Conservation (phyloP, 257 asterid species). For the Fraxinus cuspidata region DNA sequence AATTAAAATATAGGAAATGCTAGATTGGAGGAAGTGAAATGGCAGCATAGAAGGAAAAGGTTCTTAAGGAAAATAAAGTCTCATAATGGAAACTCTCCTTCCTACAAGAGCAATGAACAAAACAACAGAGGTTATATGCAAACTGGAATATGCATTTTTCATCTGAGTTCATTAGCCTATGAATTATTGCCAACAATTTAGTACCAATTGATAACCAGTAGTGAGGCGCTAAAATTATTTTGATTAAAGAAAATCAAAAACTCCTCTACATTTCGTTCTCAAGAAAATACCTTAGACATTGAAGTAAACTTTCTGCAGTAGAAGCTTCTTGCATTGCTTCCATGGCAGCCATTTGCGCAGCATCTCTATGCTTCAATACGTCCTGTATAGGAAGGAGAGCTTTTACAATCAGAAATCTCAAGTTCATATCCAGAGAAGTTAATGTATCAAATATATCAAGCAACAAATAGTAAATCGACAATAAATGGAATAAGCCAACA, state of each 20-base stretch:
- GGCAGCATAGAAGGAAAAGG: not conserved
- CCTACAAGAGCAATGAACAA: not conserved
- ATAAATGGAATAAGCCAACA: not conserved
- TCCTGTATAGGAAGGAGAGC: slow-evolving; percentile 52
- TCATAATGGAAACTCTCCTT: not conserved
- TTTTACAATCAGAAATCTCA: slow-evolving; percentile 26
- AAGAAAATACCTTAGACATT: slow-evolving; percentile 76
- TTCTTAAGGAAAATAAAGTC: not conserved
- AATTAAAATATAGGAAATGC: not conserved
- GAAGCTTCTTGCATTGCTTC: slow-evolving; percentile 98
- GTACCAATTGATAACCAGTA: not conserved
- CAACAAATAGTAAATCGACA: not conserved
- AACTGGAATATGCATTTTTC: not conserved
- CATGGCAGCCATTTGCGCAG: slow-evolving; percentile 88
- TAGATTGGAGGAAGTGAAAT: not conserved
- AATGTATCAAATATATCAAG: slow-evolving; percentile 8
- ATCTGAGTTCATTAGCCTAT: not conserved
- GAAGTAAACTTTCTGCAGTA: slow-evolving; percentile 77
- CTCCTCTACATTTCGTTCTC: not conserved
- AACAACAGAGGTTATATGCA: not conserved
- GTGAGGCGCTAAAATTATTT: not conserved
- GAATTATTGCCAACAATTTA: not conserved
- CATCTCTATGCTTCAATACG: slow-evolving; percentile 77
- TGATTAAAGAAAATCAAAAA: not conserved
- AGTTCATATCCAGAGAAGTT: slow-evolving; percentile 5